Base-by-base conservation (phyloP, 202 grass and related monocot genomes). In the Schoenoplectus triqueter region DNA sequence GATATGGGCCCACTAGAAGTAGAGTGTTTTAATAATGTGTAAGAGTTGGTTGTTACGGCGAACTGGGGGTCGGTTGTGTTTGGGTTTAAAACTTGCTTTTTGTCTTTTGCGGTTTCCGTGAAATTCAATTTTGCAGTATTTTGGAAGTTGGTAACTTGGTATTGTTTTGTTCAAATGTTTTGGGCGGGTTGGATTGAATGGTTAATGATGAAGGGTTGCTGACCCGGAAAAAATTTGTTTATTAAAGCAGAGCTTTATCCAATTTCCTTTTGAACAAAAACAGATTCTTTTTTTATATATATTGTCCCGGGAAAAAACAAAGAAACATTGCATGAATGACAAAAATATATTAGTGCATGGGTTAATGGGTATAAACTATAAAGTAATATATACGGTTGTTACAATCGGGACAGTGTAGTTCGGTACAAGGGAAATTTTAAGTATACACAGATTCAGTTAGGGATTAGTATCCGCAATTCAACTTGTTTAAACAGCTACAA, bases 161-260 rank as follows among this genome's bases (percentile, higher is more conserved):
- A 15, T 59, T 62, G n/a, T 56, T 83, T 70, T 69, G 66, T 83
- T 83, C 66, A 65, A 83, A 83, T 69, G 81, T 44, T 57, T 83
- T 83, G 50, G 65, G 81, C 64, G 64, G 81, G 44, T 82, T 67
- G 59, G 59, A n/a, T 6, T 59, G 11, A 17, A n/a, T 40, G 50
- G 10, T 51, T 50, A 10, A 40, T 69, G 80, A 69, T 68, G 9
- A 31, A 9, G 59, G 7, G 14, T 60, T 65, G 19, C 64, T 80
- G 14, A 80, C 77, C 17, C 14, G 21, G 17, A 42, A 63, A 51
- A 69, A 11, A 11, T 77, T 77, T 31, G 14, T 77, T 15, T 3
- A 57, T n/a, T 73, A 2, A 31, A 31, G 31, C 31, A 31, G 31
- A 31, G 31, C 31, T 31, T 31, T 31, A 31, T 31, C 31, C 31